Percentiles rank a stretch among this genome's conserved stretches.
These are phyloP conservation scores for Naganishia randhawae DNA, from an alignment of 768 basidiomycete species.

Conservation along the genomic window DNA sequence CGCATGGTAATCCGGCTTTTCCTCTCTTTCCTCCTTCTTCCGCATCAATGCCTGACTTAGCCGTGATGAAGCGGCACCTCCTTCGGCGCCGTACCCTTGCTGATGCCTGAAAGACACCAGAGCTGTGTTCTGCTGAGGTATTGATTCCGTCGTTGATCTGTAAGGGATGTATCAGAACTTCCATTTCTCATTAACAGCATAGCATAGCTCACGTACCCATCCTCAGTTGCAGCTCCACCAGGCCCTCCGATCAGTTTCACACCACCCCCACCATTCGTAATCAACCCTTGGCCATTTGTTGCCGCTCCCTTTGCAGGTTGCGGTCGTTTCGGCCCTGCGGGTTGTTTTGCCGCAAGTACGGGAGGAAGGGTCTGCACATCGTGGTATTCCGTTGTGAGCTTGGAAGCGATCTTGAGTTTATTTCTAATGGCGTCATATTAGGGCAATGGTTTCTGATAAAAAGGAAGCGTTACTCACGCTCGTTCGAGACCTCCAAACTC, in stretches of 20 bases:
- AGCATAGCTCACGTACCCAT: slow-evolving; percentile 56
- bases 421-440: slow-evolving; percentile 31
- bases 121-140: slow-evolving; percentile 30
- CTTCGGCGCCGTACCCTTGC: slow-evolving; percentile 49
- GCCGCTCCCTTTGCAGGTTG: slow-evolving; percentile 48
- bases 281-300: slow-evolving; percentile 23
- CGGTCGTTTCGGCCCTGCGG: slow-evolving; percentile 65
- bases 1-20: slow-evolving; percentile 93
- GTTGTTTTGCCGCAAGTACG: slow-evolving; percentile 66
- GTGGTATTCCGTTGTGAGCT: slow-evolving; percentile 84
- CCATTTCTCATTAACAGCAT: background rate
- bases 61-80: slow-evolving; percentile 50
- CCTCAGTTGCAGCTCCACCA: slow-evolving; percentile 29
- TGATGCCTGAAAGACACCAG: slow-evolving; percentile 50
- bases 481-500: slow-evolving; percentile 44
- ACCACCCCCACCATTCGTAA: slow-evolving; percentile 67
- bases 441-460: background rate
- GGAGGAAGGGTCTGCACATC: slow-evolving; percentile 80
- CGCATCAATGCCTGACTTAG: slow-evolving; percentile 86
- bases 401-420: slow-evolving; percentile 61
- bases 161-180: background rate
- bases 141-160: slow-evolving; percentile 4
- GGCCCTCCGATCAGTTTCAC: slow-evolving; percentile 48
- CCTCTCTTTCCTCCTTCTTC: slow-evolving; percentile 86
- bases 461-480: slow-evolving; percentile 37